Conservation (phyloP, 2,329 filamentous ascomycete genomes). For the Alternaria metachromatica region DNA sequence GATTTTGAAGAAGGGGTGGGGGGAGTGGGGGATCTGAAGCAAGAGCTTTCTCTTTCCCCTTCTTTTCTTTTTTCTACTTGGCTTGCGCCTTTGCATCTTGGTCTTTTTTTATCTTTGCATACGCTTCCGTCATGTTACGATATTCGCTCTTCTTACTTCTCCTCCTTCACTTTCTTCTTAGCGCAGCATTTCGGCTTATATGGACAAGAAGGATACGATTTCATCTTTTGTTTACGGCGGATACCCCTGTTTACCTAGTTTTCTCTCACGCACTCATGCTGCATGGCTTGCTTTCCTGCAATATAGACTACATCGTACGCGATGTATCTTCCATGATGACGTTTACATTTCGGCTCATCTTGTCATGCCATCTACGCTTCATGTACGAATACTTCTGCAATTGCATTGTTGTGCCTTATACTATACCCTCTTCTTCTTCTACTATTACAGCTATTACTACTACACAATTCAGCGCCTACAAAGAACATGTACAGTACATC, state of each 20-base stretch:
- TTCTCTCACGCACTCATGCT: not conserved
- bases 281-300: not conserved
- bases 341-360: not conserved
- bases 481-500: too few relatives aligned
- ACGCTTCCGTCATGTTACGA: not conserved
- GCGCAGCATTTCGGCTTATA: not conserved
- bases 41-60: not conserved
- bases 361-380: not conserved
- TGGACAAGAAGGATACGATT: not conserved
- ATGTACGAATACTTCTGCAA: not conserved
- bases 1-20: constrained; percentile 38
- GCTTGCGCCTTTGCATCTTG: not conserved
- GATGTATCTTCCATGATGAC: not conserved
- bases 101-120: not conserved
- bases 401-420: not conserved
- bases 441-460: too few relatives aligned
- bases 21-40: constrained; percentile 37
- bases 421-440: not conserved
- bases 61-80: not conserved
- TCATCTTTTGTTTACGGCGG: not conserved
- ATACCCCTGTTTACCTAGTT: constrained; percentile 1
- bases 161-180: not conserved
- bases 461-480: too few relatives aligned
- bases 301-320: not conserved
- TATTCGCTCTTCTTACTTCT: too few relatives aligned